These are phyloP conservation scores for Chenopodium berlandieri DNA, from an alignment of 148 eudicot genomes.

Conservation along the genomic window DNA sequence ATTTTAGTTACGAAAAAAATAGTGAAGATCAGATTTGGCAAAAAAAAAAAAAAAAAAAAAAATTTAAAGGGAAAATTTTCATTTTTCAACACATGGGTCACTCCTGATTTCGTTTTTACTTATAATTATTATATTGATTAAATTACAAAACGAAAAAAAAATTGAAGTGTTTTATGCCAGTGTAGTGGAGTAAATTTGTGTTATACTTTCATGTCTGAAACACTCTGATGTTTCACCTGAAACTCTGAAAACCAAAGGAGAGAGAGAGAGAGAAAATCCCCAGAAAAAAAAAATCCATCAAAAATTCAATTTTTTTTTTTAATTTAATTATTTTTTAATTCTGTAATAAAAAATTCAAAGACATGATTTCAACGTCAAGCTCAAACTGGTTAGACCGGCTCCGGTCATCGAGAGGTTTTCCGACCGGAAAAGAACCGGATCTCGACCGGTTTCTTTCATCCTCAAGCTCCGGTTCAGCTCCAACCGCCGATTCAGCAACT, in stretches of 20 bases:
- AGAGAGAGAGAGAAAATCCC: background rate
- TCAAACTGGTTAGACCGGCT: constrained; percentile 81
- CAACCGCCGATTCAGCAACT: constrained; percentile 25
- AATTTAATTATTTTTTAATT: background rate
- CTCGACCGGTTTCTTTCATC: constrained; percentile 51
- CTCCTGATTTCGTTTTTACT: too few species aligned
- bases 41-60: background rate
- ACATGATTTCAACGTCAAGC: constrained; percentile 30
- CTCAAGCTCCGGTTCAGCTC: constrained; percentile 25
- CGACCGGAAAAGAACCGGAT: constrained; percentile 43
- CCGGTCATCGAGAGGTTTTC: constrained; percentile 72
- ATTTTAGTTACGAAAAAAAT: too few species aligned
- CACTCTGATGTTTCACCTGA: constrained; percentile 13
- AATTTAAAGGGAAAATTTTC: background rate
- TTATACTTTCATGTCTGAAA: background rate
- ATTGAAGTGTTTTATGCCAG: background rate
- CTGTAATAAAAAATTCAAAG: background rate
- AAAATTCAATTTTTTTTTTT: background rate
- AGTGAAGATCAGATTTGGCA: too few species aligned
- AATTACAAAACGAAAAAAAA: background rate
- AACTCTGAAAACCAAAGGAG: background rate
- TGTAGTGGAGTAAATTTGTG: background rate
- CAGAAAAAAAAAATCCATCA: background rate
- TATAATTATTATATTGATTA: too few species aligned
- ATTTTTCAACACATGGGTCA: too few species aligned